A percentile compares a stretch with the other conserved stretches of the same genome.
Evolutionary conservation across 495 filamentous ascomycete genomes (phyloP).

Genomic region (Penicillium coffeae): DNA sequence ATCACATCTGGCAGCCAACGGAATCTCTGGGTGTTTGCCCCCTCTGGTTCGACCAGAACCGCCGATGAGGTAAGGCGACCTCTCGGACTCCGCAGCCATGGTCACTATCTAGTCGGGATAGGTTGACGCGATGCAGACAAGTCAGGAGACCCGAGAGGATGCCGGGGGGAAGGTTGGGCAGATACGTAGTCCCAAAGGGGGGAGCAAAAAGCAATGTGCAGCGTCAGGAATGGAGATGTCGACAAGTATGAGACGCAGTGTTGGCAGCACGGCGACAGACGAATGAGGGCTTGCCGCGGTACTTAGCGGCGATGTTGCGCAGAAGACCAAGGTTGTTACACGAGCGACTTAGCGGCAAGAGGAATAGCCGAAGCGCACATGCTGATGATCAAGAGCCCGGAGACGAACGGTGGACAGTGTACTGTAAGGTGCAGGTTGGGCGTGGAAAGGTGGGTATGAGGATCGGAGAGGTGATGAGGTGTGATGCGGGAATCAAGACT

Average conservation of each 20-base stretch:
- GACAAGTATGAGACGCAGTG: conserved; percentile 20
- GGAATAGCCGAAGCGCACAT: conserved; percentile 45
- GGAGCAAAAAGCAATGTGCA: conserved; percentile 23
- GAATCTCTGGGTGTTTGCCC: conserved; percentile 27
- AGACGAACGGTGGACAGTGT: too few species aligned
- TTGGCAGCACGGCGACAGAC: conserved; percentile 7
- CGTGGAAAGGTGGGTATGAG: conserved; percentile 3
- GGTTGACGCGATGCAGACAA: conserved; percentile 35
- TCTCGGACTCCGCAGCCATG: conserved; percentile 47
- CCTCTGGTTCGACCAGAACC: conserved; percentile 31
- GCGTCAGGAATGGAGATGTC: conserved; percentile 17
- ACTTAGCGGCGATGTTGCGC: conserved; percentile 24
- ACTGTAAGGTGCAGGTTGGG: conserved; percentile 22
- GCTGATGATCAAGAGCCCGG: conserved; percentile 26
- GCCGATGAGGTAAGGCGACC: conserved; percentile 38
- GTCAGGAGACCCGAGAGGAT: conserved; percentile 41
- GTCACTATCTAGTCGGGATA: conserved; percentile 29
- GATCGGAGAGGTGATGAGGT: conserved; percentile 10
- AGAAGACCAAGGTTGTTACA: conserved; percentile 37
- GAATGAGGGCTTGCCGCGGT: conserved; percentile 14
- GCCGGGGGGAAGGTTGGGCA: conserved; percentile 30
- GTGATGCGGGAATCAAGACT: conserved; percentile 10
- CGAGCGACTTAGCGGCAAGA: conserved; percentile 26
- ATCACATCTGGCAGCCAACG: conserved; percentile 22
- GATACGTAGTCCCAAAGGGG: conserved; percentile 21